Conservation (phyloP, 306 rosid genomes). For the Castanea crenata region DNA sequence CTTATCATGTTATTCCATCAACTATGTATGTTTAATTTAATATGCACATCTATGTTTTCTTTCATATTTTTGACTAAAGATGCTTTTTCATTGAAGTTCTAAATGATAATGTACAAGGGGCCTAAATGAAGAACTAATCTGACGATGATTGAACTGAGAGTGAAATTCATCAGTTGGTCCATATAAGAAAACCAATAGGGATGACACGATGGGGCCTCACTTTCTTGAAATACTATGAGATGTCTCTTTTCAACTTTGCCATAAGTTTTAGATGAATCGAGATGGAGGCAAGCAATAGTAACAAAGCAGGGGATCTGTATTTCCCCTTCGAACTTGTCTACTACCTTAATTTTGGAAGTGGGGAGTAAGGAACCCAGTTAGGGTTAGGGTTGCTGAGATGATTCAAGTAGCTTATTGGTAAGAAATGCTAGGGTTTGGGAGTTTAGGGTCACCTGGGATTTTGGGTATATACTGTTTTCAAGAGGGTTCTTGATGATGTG, state of each 20-base stretch:
- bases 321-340: not conserved
- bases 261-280: too few relatives aligned
- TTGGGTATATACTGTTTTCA: too few relatives aligned
- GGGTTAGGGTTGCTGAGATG: too few relatives aligned
- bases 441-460: too few relatives aligned
- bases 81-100: not conserved
- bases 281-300: too few relatives aligned
- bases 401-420: too few relatives aligned
- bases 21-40: not conserved
- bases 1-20: not conserved
- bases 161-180: not conserved
- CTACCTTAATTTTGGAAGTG: not conserved
- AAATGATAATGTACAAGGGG: not conserved
- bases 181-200: not conserved
- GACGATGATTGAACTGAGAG: not conserved
- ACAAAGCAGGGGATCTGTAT: too few relatives aligned
- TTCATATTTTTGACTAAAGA: not conserved
- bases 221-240: too few relatives aligned
- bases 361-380: not conserved
- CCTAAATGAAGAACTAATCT: not conserved
- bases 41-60: not conserved
- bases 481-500: too few relatives aligned
- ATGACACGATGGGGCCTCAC: not conserved
- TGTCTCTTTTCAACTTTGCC: too few relatives aligned
- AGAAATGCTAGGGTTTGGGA: too few relatives aligned